Evolutionary conservation across 768 basidiomycete genomes (phyloP).

Genomic region (Termitomyces titanicus): DNA sequence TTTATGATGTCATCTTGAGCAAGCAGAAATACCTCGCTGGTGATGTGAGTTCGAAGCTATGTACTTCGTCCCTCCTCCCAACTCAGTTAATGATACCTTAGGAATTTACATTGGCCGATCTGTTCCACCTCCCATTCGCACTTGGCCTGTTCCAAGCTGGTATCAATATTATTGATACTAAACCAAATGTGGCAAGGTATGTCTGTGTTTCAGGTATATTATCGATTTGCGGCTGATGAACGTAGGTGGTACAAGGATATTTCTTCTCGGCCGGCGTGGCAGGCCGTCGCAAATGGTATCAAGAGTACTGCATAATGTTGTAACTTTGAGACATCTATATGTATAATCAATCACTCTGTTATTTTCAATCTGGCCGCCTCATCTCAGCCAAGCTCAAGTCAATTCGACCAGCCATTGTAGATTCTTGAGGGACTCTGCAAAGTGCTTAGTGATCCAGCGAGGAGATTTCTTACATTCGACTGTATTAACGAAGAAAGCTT

Average conservation of each 20-base stretch:
- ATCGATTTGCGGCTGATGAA: background rate
- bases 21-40: slow-evolving; percentile 59
- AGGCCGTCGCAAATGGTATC: slow-evolving; percentile 38
- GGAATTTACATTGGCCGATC: slow-evolving; percentile 43
- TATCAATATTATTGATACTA: slow-evolving; percentile 25
- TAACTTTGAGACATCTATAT: too few species aligned
- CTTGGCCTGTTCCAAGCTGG: slow-evolving; percentile 19
- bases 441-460: too few species aligned
- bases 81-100: slow-evolving; percentile 10
- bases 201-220: background rate
- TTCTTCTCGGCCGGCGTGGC: slow-evolving; percentile 44
- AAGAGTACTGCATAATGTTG: slow-evolving; percentile 5
- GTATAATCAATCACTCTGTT: too few species aligned
- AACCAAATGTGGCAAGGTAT: slow-evolving; percentile 46
- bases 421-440: too few species aligned
- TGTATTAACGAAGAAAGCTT: too few species aligned
- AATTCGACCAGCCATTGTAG: too few species aligned
- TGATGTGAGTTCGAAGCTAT: slow-evolving; percentile 29
- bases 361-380: too few species aligned
- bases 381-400: too few species aligned
- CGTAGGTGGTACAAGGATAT: slow-evolving; percentile 29
- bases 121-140: slow-evolving; percentile 43
- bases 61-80: background rate
- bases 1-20: slow-evolving; percentile 51
- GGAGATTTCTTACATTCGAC: too few species aligned